Base-by-base conservation (phyloP, 164 flowering plant species). In the Stephania yunnanensis region DNA sequence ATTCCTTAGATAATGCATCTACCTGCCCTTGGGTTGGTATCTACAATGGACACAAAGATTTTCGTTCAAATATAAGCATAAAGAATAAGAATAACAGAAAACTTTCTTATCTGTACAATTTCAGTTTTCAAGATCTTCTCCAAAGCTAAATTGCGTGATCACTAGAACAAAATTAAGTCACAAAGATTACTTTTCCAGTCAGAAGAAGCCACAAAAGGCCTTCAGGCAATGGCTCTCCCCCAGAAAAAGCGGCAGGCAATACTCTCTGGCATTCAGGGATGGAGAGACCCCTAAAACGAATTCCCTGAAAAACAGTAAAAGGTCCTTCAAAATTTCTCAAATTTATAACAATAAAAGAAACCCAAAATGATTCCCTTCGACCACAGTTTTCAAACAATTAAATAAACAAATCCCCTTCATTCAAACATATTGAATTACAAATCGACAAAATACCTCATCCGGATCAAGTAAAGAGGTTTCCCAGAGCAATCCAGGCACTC, bases 391-490 rank as follows among this genome's bases (percentile, higher is more conserved):
- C 9, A 29, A 68, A 77, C 20, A 63, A 65, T 17, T 10, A 50
- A 50, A 65, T 17, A 50, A 50, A 50, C 48, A 44, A 68, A 29
- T 36, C 10, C 22, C 76, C 42, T 65, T 4, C 12, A 3, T 30
- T 9, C 0, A 36, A 36, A 36, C 42, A 36, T 36, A 36, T 0
- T 36, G 44, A 73, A 63, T 46, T 22, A 45, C 46, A 69, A n/a
- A 70, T 12, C 45, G 53, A 63, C 1, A 74, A 58, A 19, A 68
- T 75, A 82, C 84, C 82, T 82, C 84, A 36, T 95, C 97, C 29
- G 98, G 91, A 80, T 95, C 98, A 83, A 95, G 98, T 70, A 92
- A 85, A 50, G 99, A 95, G 63, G 97, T 89, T 81, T 93, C 97
- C 98, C 98, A 95, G 13, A 95, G 85, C 73, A 95, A 75, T 50